Conservation (phyloP, 352 stramenopile genomes). For the Aphanomyces euteiches region DNA sequence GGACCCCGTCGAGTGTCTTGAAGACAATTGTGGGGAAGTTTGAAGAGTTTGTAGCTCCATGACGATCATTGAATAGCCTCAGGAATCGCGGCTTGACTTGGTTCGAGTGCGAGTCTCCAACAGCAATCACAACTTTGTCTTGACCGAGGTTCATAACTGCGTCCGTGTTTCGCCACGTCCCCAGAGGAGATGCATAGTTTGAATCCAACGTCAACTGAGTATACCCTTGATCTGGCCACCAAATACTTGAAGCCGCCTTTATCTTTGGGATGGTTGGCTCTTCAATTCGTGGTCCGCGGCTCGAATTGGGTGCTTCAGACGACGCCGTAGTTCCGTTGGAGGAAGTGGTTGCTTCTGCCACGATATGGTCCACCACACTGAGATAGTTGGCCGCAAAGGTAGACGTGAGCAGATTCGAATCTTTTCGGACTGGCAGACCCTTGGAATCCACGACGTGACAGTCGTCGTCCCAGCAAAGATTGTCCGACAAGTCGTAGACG, state of each 20-base stretch:
- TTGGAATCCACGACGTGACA: slow-evolving; percentile 10
- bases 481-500: slow-evolving; percentile 27
- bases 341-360: neutral
- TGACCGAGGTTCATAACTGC: neutral
- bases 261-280: slow-evolving; percentile 29
- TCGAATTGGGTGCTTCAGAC: slow-evolving; percentile 17
- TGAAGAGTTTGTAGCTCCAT: neutral
- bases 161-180: neutral
- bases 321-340: neutral
- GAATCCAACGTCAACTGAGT: neutral
- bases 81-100: slow-evolving; percentile 12
- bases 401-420: slow-evolving; percentile 16
- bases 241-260: slow-evolving; percentile 5
- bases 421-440: slow-evolving; percentile 15
- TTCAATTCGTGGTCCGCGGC: slow-evolving; percentile 4
- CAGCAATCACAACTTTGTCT: slow-evolving; percentile 8
- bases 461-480: slow-evolving; percentile 21
- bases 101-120: slow-evolving; percentile 30
- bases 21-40: neutral
- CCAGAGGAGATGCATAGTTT: neutral
- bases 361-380: slow-evolving; percentile 11
- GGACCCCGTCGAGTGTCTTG: neutral
- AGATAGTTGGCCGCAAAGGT: slow-evolving; percentile 15
- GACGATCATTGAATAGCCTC: neutral
- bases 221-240: neutral